These are phyloP conservation scores for Albizia julibrissin DNA, from an alignment of 306 rosid genomes.

Conservation along the genomic window DNA sequence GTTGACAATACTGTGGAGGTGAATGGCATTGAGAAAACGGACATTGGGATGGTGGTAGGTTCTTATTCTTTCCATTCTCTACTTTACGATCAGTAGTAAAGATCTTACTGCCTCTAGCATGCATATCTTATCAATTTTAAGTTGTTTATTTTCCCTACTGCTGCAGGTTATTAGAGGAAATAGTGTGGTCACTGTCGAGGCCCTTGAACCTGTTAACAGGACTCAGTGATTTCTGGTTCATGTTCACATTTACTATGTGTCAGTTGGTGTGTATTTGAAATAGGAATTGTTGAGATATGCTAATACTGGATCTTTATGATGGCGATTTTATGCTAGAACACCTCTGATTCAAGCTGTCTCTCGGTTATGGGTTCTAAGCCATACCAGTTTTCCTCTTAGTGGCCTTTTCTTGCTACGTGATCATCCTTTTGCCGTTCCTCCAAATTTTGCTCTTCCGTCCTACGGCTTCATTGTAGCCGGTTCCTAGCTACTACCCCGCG, in stretches of 20 bases:
- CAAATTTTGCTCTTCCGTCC: background rate
- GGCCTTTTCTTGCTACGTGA: background rate
- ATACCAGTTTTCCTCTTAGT: background rate
- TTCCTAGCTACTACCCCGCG: background rate
- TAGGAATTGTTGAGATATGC: slow-evolving; percentile 15
- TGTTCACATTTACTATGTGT: slow-evolving; percentile 10
- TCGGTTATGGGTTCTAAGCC: background rate
- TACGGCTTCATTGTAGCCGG: background rate
- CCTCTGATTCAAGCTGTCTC: background rate
- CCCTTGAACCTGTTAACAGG: slow-evolving; percentile 91
- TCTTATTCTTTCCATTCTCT: background rate
- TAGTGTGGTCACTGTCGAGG: slow-evolving; percentile 97
- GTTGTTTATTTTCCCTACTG: slow-evolving; percentile 20
- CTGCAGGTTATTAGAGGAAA: slow-evolving; percentile 95
- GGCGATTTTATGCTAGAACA: background rate
- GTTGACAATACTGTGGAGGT: slow-evolving; percentile 93
- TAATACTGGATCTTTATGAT: slow-evolving; percentile 33
- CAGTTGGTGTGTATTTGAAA: slow-evolving; percentile 23
- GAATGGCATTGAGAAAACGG: slow-evolving; percentile 80
- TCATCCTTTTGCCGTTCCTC: background rate
- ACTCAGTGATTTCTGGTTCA: slow-evolving; percentile 40
- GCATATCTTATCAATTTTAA: background rate
- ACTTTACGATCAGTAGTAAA: background rate
- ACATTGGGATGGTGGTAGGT: slow-evolving; percentile 98
- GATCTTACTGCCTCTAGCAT: background rate